Conservation (phyloP, 768 basidiomycete genomes). For the Sarcodon aspratus region DNA sequence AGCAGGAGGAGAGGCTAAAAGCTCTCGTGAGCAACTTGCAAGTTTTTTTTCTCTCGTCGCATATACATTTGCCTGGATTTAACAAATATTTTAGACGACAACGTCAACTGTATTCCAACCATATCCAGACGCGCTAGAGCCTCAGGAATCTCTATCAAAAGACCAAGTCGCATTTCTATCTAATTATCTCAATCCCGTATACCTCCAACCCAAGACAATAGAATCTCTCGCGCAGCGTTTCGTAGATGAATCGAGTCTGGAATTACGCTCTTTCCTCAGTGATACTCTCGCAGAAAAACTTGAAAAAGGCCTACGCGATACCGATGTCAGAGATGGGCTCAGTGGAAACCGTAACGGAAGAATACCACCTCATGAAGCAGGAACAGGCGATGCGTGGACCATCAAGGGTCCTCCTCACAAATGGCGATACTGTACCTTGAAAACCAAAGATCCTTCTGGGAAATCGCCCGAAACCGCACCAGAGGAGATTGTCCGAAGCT, state of each 20-base stretch:
- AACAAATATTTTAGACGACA: slow-evolving; percentile 33
- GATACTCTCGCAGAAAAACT: slow-evolving; percentile 57
- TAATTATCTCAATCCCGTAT: slow-evolving; percentile 81
- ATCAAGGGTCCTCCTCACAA: slow-evolving; percentile 88
- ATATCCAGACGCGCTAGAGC: slow-evolving; percentile 28
- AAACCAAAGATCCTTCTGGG: slow-evolving; percentile 15
- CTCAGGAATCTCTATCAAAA: slow-evolving; percentile 41
- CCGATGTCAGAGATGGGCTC: slow-evolving; percentile 56
- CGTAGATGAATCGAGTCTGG: slow-evolving; percentile 75
- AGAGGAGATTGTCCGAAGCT: slow-evolving; percentile 45
- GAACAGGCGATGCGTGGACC: slow-evolving; percentile 48
- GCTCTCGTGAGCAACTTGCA: slow-evolving; percentile 89
- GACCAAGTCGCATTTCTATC: slow-evolving; percentile 63
- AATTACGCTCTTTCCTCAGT: slow-evolving; percentile 79
- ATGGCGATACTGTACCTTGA: slow-evolving; percentile 80
- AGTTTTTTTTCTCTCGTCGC: slow-evolving; percentile 21
- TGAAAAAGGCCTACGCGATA: slow-evolving; percentile 49
- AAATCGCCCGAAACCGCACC: slow-evolving; percentile 41
- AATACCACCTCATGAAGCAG: slow-evolving; percentile 62
- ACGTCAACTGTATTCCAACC: slow-evolving; percentile 48
- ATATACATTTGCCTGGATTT: neutral
- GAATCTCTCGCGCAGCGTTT: slow-evolving; percentile 72
- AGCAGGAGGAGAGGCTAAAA: slow-evolving; percentile 39
- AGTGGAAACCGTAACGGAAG: slow-evolving; percentile 31
- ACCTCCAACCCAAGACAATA: slow-evolving; percentile 76